phyloP scores from a whole-genome alignment of 2,329 filamentous ascomycete genomes.

The Aspergillus transmontanensis region DNA sequence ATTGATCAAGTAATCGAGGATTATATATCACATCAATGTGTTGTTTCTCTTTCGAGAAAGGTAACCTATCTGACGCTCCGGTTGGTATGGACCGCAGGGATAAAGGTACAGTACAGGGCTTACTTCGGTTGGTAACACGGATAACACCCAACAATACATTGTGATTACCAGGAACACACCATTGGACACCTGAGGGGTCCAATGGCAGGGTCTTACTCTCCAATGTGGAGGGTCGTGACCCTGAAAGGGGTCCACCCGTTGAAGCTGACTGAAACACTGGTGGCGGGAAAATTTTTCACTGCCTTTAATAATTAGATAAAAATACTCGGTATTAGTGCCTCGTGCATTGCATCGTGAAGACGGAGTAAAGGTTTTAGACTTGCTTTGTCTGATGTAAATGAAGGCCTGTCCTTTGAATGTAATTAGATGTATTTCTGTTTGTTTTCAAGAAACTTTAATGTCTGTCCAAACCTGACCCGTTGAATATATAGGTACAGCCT shows the following conservation, averaged over 20 bases:
- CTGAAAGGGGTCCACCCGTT: background rate
- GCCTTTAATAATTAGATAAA: background rate
- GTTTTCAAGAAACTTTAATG: background rate
- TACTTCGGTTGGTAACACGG: background rate
- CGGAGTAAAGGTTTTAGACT: background rate
- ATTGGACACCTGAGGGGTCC: background rate
- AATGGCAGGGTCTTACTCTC: background rate
- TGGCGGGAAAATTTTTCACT: slow-evolving; percentile 2
- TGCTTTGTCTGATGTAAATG: background rate
- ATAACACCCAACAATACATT: background rate
- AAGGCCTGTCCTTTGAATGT: background rate
- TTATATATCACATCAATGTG: background rate
- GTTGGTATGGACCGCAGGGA: background rate
- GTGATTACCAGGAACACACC: slow-evolving; percentile 2
- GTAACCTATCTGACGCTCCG: background rate
- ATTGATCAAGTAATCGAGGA: background rate
- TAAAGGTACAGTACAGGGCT: background rate
- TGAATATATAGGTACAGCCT: background rate
- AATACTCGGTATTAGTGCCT: no score
- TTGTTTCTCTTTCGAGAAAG: background rate
- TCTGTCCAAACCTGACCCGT: background rate
- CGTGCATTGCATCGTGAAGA: background rate
- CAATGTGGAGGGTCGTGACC: background rate
- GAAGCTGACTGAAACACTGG: slow-evolving; percentile 4
- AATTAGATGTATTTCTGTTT: background rate